Conservation (phyloP, 805 yeast genomes). For the Kodamaea laetipori region DNA sequence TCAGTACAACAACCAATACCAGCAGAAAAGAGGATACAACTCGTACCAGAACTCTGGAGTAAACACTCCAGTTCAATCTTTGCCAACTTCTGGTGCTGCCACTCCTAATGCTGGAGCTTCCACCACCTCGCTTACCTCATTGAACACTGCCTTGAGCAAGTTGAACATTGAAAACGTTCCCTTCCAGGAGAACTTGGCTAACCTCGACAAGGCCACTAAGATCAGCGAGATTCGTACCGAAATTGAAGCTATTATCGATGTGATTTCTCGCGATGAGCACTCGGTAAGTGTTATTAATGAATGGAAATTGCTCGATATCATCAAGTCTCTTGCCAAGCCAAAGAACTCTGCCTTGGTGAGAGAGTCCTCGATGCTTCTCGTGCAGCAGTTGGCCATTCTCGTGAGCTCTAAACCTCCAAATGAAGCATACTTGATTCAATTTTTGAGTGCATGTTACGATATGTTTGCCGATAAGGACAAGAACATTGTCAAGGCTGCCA, state of each 20-base stretch:
- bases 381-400: slow-evolving; percentile 58
- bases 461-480: slow-evolving; percentile 84
- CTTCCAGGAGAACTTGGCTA: slow-evolving; percentile 56
- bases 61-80: slow-evolving; percentile 30
- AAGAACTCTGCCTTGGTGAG: slow-evolving; percentile 74
- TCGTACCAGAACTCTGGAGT: slow-evolving; percentile 9
- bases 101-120: slow-evolving; percentile 48
- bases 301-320: slow-evolving; percentile 66
- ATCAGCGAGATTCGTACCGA: slow-evolving; percentile 57
- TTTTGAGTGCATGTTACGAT: slow-evolving; percentile 67
- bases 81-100: slow-evolving; percentile 38
- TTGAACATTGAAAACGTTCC: slow-evolving; percentile 61
- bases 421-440: slow-evolving; percentile 70
- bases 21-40: slow-evolving; percentile 1
- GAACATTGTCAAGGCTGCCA: slow-evolving; percentile 84
- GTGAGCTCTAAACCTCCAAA: slow-evolving; percentile 63
- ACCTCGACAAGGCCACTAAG: slow-evolving; percentile 52
- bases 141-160: slow-evolving; percentile 69
- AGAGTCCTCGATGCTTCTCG: slow-evolving; percentile 71
- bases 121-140: slow-evolving; percentile 70
- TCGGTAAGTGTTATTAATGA: slow-evolving; percentile 48
- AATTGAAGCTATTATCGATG: slow-evolving; percentile 54
- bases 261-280: slow-evolving; percentile 43
- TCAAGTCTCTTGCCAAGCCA: slow-evolving; percentile 67
- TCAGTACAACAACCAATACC: neutral